These are phyloP conservation scores for Alternaria sp. DNA, from an alignment of 2,329 filamentous ascomycete species.

Conservation along the genomic window DNA sequence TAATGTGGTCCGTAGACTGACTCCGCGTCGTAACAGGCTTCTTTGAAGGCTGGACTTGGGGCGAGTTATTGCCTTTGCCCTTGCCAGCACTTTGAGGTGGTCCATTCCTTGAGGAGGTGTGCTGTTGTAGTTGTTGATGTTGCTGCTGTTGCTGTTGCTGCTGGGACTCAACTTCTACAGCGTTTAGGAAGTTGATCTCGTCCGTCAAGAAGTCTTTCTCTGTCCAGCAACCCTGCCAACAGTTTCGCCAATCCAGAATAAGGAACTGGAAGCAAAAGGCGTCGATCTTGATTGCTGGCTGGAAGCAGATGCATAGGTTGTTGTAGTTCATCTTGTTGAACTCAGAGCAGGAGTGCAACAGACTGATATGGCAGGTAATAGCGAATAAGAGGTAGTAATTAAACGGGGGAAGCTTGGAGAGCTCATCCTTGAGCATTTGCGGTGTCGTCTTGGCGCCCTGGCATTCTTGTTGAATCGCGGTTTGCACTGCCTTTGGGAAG, in stretches of 20 bases:
- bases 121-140: constrained; percentile 18
- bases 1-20: constrained; percentile 43
- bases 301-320: constrained; percentile 96
- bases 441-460: constrained; percentile 81
- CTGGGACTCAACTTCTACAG: constrained; percentile 26
- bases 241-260: constrained; percentile 94
- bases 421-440: constrained; percentile 85
- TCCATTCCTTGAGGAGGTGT: constrained; percentile 38
- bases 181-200: constrained; percentile 44
- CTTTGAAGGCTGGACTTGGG: constrained; percentile 34
- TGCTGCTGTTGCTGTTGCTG: constrained; percentile 14
- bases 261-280: constrained; percentile 94
- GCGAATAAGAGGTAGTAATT: constrained; percentile 98
- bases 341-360: constrained; percentile 88
- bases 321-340: constrained; percentile 99
- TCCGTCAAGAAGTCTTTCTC: constrained; percentile 72
- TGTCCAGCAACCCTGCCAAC: constrained; percentile 95
- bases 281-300: constrained; percentile 96
- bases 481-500: constrained; percentile 85
- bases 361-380: constrained; percentile 93
- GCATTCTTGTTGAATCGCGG: constrained; percentile 81
- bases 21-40: constrained; percentile 41
- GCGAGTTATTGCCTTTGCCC: constrained; percentile 39
- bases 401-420: constrained; percentile 93
- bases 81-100: constrained; percentile 34